Base-by-base conservation (phyloP, 179 eudicot species). In the Beta lomatogona region DNA sequence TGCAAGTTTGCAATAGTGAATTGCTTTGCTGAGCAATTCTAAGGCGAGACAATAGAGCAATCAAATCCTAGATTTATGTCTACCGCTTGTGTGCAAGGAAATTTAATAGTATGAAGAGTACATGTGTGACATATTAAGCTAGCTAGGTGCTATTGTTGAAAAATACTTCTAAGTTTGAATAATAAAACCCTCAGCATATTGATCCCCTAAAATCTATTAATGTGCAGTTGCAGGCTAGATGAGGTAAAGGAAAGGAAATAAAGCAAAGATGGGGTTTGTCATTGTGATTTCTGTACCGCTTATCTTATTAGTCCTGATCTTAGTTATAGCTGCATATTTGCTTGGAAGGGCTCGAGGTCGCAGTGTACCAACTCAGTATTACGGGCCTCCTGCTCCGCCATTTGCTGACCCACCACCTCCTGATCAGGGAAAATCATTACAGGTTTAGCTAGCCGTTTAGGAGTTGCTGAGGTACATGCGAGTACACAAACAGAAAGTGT, bases 281-380 rank as follows among this genome's bases (percentile, higher is more conserved):
- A 41, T 83, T 2, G 90, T 85, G 80, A 79, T 88, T 60, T 88
- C 90, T 4, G 21, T 88, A 28, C 90, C 90, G n/a, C 41, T 83
- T 54, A 79, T 88, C 72, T 55, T 85, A 74, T 63, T 88, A 75
- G 28, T 79, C 53, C 57, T 85, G 53, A 88, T 88, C 75, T 68
- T 82, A 41, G 83, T 75, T 66, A 60, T 88, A 54, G 88, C 86
- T 54, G 83, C 85, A 77, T 85, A 83, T 66, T 80, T 88, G 63
- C 46, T 83, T 9, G 83, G 85, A 52, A 85, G 82, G 73, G 75
- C 80, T 11, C 82, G 88, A 18, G 83, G 81, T 18, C 82, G 81
- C 15, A 69, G 69, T 25, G 12, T 57, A 15, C 64, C 78, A 0
- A 45, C 82, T 50, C 84, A 83, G 46, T 66, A 81, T 41, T 83